These are phyloP conservation scores for Trichoderma virens DNA, from an alignment of 495 filamentous ascomycete species.

Conservation along the genomic window DNA sequence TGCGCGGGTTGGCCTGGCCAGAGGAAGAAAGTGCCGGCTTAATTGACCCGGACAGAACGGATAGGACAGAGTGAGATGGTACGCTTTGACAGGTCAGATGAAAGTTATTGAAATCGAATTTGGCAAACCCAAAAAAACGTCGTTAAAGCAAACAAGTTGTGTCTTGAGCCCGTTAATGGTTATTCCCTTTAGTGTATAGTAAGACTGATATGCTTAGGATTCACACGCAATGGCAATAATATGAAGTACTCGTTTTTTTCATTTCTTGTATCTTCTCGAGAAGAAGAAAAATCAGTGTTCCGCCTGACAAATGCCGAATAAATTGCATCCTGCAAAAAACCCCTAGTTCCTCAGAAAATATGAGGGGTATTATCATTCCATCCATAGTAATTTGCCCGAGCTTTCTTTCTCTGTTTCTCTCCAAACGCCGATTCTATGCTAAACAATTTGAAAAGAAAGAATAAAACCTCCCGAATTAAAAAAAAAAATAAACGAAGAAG, in stretches of 20 bases:
- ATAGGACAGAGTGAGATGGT: not conserved
- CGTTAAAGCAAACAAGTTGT: not conserved
- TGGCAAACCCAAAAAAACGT: not conserved
- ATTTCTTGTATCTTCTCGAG: not conserved
- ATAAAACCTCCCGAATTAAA: too few species aligned
- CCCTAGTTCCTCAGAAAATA: not conserved
- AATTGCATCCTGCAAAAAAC: not conserved
- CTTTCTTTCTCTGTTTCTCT: not conserved
- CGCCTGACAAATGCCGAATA: too few species aligned
- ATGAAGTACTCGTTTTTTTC: not conserved
- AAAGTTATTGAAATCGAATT: not conserved
- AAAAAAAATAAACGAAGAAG: not conserved
- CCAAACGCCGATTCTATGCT: constrained; percentile 1
- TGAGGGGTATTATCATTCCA: not conserved
- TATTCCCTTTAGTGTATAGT: not conserved
- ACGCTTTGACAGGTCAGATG: not conserved
- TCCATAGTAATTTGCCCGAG: not conserved
- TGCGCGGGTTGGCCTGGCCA: not conserved
- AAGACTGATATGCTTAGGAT: not conserved
- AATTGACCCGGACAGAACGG: not conserved
- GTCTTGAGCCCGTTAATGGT: not conserved
- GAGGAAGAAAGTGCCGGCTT: not conserved
- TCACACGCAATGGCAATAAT: not conserved
- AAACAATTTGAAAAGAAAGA: not conserved
- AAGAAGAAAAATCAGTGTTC: too few species aligned